A percentile compares a stretch with the other conserved stretches of the same genome.
Evolutionary conservation across 345 rosid species (phyloP).

Genomic region (Abelmoschus esculentus): DNA sequence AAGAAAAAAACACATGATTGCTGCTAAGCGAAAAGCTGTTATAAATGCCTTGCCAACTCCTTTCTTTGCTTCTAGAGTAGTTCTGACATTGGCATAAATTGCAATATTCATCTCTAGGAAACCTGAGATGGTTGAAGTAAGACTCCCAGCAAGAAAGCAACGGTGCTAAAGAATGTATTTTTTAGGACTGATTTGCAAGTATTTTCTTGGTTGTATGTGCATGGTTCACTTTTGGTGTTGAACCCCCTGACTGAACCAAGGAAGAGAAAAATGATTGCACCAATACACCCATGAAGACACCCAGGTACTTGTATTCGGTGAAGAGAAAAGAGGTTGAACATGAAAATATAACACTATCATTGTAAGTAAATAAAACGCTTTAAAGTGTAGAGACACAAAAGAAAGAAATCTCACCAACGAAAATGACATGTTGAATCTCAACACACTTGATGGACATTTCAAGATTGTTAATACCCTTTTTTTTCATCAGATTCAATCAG

Average conservation of each 20-base stretch:
- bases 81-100: slow-evolving; percentile 61
- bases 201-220: slow-evolving; percentile 46
- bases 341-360: slow-evolving; percentile 3
- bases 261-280: slow-evolving; percentile 46
- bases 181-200: slow-evolving; percentile 57
- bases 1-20: slow-evolving; percentile 69
- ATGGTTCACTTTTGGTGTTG: slow-evolving; percentile 53
- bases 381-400: too few relatives aligned
- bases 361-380: too few relatives aligned
- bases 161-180: slow-evolving; percentile 47
- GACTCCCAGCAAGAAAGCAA: slow-evolving; percentile 66
- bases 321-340: slow-evolving; percentile 62
- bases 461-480: slow-evolving; percentile 35
- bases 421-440: slow-evolving; percentile 62
- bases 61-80: slow-evolving; percentile 57
- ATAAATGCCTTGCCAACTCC: slow-evolving; percentile 64
- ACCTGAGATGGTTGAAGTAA: slow-evolving; percentile 59
- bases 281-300: slow-evolving; percentile 46
- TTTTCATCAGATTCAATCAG: slow-evolving; percentile 45
- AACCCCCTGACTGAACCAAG: slow-evolving; percentile 63
- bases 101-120: slow-evolving; percentile 73
- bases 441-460: slow-evolving; percentile 50
- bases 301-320: slow-evolving; percentile 49
- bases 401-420: slow-evolving; percentile 13
- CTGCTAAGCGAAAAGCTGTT: slow-evolving; percentile 51